These are phyloP conservation scores for Solanum pennellii DNA, from an alignment of 257 asterid genomes.

Conservation along the genomic window DNA sequence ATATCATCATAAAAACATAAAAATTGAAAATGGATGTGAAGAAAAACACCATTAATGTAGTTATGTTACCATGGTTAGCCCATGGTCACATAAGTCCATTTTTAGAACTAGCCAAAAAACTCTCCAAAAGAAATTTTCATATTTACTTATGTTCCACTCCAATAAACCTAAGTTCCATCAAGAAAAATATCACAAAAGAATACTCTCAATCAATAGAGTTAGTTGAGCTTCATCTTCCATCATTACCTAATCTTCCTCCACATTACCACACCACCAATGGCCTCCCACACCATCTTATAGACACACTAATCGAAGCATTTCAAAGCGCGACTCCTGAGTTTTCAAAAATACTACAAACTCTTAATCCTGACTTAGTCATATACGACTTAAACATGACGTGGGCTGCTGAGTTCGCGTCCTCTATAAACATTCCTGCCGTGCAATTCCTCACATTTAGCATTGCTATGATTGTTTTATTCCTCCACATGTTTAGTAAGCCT, in stretches of 20 bases:
- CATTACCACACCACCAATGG: slow-evolving; percentile 44
- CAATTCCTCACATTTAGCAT: slow-evolving; percentile 26
- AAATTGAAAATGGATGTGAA: not conserved
- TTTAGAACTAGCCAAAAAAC: slow-evolving; percentile 29
- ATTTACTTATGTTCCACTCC: slow-evolving; percentile 36
- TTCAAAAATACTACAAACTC: not conserved
- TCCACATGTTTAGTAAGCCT: not conserved
- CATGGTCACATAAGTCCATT: slow-evolving; percentile 4
- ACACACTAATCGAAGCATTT: slow-evolving; percentile 19
- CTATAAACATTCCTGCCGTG: slow-evolving; percentile 18
- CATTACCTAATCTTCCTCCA: slow-evolving; percentile 16
- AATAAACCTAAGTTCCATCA: slow-evolving; percentile 26
- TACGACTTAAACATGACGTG: slow-evolving; percentile 39
- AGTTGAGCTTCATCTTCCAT: slow-evolving; percentile 26
- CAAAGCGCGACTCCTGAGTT: slow-evolving; percentile 15
- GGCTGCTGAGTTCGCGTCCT: slow-evolving; percentile 21
- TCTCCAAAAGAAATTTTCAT: slow-evolving; percentile 9
- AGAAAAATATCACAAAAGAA: slow-evolving; percentile 5
- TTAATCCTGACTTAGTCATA: slow-evolving; percentile 23
- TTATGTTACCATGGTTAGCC: slow-evolving; percentile 3
- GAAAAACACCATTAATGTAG: not conserved
- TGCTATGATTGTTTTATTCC: slow-evolving; percentile 8
- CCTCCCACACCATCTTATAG: slow-evolving; percentile 35
- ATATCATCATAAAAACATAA: not conserved
- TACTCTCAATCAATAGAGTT: slow-evolving; percentile 6